Evolutionary conservation across 2,329 filamentous ascomycete genomes (phyloP).

Genomic region (Biscogniauxia marginata): DNA sequence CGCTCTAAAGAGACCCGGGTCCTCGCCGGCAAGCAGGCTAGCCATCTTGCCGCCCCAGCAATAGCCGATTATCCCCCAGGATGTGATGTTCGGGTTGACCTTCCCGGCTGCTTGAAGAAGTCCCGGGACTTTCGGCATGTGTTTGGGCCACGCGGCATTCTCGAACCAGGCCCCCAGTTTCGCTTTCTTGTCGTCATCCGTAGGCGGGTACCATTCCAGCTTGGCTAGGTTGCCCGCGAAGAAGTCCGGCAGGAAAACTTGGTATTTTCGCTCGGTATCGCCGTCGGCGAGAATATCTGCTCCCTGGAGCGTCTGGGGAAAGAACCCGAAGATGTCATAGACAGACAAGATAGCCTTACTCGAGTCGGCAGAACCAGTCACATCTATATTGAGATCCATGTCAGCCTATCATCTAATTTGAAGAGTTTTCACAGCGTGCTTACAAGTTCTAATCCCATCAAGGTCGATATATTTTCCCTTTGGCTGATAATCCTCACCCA

Average conservation of each 20-base stretch:
- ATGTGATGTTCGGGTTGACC: conserved; percentile 51
- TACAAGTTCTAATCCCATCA: conserved; percentile 15
- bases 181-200: conserved; percentile 59
- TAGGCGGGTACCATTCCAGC: conserved; percentile 58
- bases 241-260: conserved; percentile 86
- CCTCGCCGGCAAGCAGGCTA: conserved; percentile 45
- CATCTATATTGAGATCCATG: conserved; percentile 33
- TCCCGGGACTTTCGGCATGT: conserved; percentile 47
- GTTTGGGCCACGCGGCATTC: conserved; percentile 44
- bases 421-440: not conserved
- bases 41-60: conserved; percentile 70
- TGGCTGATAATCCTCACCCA: conserved; percentile 15
- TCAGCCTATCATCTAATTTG: not conserved
- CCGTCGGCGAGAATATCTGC: conserved; percentile 60
- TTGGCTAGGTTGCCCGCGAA: conserved; percentile 69
- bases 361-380: conserved; percentile 42
- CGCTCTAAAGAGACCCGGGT: conserved; percentile 47
- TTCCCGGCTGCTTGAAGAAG: conserved; percentile 50
- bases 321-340: conserved; percentile 70
- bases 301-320: conserved; percentile 66
- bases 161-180: conserved; percentile 56
- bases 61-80: conserved; percentile 57
- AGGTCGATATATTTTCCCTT: conserved; percentile 20
- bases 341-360: conserved; percentile 58
- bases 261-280: conserved; percentile 63